Percentiles rank a stretch among this genome's conserved stretches.
Conservation (phyloP, 1,139 yeast species). For the Debaryomycetaceae sp. region DNA sequence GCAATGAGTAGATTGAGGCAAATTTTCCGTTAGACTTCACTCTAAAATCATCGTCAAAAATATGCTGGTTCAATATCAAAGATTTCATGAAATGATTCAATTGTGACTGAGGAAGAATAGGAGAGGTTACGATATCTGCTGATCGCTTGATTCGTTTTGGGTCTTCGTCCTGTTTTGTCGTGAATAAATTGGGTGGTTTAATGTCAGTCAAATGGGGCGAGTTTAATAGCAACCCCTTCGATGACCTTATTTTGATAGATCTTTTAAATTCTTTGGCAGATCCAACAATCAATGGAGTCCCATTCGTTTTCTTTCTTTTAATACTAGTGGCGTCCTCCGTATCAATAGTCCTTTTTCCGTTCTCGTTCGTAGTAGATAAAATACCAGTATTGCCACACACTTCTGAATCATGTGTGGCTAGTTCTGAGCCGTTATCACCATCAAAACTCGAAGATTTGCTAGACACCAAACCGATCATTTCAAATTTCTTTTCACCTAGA, state of each 20-base stretch:
- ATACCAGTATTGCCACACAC: neutral
- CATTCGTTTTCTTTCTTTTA: neutral
- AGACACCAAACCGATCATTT: conserved; percentile 5
- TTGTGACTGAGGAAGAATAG: conserved; percentile 27
- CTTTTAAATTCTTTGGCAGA: conserved; percentile 46
- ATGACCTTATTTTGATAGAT: conserved; percentile 37
- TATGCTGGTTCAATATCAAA: conserved; percentile 14
- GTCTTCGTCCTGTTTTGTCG: conserved; percentile 10
- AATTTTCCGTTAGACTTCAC: conserved; percentile 24
- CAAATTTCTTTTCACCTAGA: conserved; percentile 14
- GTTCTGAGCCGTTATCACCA: neutral
- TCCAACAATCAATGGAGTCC: conserved; percentile 37
- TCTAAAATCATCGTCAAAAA: conserved; percentile 26
- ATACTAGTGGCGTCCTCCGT: neutral
- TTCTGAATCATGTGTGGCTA: neutral
- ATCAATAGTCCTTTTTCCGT: conserved; percentile 8
- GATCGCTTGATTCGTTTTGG: conserved; percentile 14
- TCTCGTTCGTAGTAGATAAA: conserved; percentile 4
- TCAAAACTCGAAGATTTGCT: neutral
- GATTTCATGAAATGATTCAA: conserved; percentile 21
- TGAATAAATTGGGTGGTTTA: conserved; percentile 25
- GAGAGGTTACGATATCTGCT: conserved; percentile 15
- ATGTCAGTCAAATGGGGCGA: conserved; percentile 36
- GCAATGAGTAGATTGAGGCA: conserved; percentile 45
- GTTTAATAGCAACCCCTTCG: conserved; percentile 50